Evolutionary conservation across 164 flowering plant genomes (phyloP).

Genomic region (Akebia trifoliata): DNA sequence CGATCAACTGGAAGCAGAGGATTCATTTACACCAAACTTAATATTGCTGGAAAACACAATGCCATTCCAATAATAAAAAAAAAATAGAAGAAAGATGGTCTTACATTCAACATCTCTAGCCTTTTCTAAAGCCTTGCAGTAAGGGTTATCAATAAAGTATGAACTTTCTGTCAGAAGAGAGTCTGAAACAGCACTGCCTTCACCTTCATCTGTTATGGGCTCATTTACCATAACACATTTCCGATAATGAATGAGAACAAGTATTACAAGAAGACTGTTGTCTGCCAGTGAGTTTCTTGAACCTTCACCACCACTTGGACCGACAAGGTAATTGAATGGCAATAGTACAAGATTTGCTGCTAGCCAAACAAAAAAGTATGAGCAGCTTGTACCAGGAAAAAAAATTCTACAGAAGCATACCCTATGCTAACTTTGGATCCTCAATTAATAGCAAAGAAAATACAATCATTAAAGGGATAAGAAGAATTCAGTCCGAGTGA

Average conservation of each 20-base stretch:
- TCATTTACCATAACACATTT: constrained; percentile 48
- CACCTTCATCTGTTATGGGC: constrained; percentile 29
- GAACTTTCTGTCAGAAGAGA: constrained; percentile 40
- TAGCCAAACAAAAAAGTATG: constrained; percentile 22
- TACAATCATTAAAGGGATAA: not conserved
- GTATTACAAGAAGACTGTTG: constrained; percentile 67
- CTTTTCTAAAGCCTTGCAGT: constrained; percentile 69
- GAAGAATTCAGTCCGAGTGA: not conserved
- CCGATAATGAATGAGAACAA: constrained; percentile 71
- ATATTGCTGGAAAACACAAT: not conserved
- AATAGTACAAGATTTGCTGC: constrained; percentile 81
- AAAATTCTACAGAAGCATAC: not conserved
- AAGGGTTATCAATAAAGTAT: constrained; percentile 66
- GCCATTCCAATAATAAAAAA: not conserved
- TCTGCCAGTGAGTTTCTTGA: constrained; percentile 72
- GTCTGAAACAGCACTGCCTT: constrained; percentile 37
- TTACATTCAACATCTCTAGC: constrained; percentile 86
- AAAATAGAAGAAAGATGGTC: constrained; percentile 16
- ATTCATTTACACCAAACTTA: not conserved
- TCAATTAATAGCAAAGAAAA: not conserved
- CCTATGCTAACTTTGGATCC: too few species aligned
- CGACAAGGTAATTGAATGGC: constrained; percentile 69
- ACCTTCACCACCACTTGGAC: constrained; percentile 59
- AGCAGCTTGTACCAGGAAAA: constrained; percentile 7
- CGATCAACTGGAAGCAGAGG: constrained; percentile 70